Base-by-base conservation (phyloP, 2,329 filamentous ascomycete species). In the Macroventuria anomochaeta region DNA sequence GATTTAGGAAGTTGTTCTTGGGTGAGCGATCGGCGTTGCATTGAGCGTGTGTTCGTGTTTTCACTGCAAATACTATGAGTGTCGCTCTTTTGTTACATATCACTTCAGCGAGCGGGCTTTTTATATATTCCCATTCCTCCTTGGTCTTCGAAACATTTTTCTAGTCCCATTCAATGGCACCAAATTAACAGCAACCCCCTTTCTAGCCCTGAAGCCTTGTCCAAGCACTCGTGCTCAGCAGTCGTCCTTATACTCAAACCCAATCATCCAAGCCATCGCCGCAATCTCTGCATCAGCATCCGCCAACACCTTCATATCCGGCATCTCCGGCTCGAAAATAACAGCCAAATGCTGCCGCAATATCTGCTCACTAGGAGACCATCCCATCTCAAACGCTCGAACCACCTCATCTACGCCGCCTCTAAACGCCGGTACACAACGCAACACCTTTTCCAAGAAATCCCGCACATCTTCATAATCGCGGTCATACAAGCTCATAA, bases 1-100 rank as follows among this genome's bases (percentile, higher is more conserved):
- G 65, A 8, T 21, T 69, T 41, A 59, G 53, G 36, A 64, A 53
- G 48, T 42, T 68, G 41, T 68, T 69, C 29, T 28, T 44, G 28
- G 39, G 51, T 6, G 44, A 54, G 44, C 28, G 28, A n/a, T 25
- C 39, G 5, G 39, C 21, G 29, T 15, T 18, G 44, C 39, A 25
- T 20, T 49, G 13, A 54, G 32, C 15, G 11, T 8, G 17, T 25
- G 5, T 25, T 25, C 23, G 23, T 25, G 23, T 8, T 25, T 25
- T 25, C 23, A 8, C 23, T 8, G 23, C 23, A 8, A 25, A 8
- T 5, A 25, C 23, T 25, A 5, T 25, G 5, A 25, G 23, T 25
- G 23, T 25, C 8, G 23, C 5, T 8, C 8, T 25, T 8, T 5
- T 25, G 23, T 25, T 25, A 8, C 23, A 8, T 25, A 25, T 25